Evolutionary conservation across 2,329 filamentous ascomycete species (phyloP), one percentile per base, ranked within the genome.

Genomic region (Curvularia hawaiiensis): DNA sequence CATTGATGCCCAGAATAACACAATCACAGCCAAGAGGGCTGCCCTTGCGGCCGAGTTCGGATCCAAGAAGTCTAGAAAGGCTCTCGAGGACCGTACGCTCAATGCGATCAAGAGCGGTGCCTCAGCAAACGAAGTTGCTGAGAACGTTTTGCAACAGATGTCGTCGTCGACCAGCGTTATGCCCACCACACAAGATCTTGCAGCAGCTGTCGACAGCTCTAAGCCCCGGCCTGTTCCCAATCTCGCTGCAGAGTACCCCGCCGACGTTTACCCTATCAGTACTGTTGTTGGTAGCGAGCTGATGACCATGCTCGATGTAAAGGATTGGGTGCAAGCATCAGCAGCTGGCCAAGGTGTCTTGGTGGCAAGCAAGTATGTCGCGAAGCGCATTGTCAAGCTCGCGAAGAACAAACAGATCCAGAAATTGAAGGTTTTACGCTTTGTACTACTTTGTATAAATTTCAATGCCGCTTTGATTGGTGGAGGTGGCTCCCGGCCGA

Each of bases 11-110:
- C 65, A 59, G 9, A 71, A 65, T 57, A 67, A 54, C 55, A 76
- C 63, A 44, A 84, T 83, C 68, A 79, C 83, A 67, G 84, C 88
- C 28, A 84, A 85, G 70, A 85, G 85, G 65, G 88, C 87, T 66
- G 85, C 88, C 2, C 85, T 96, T 12, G 90, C 90, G 40, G 84
- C 90, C 67, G 87, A 89, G 31, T 96, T 96, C 69, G 91, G 91
- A 74, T 94, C 90, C 26, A 92, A 91, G 80, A 94, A 93, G 78
- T 89, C 91, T 22, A 90, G 88, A 81, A 94, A 93, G 78, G 89
- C 86, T 1, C 86, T 95, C 65, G 82, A 83, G 28, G 84, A 88
- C 54, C 82, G 85, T 62, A 86, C 87, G 2, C 83, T 90, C 67
- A 92, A 93, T 70, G 89, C 89, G 18, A 91, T 94, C 65, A 71